These are phyloP conservation scores for Xylaria multiplex DNA, from an alignment of 2,329 filamentous ascomycete species.

Conservation along the genomic window DNA sequence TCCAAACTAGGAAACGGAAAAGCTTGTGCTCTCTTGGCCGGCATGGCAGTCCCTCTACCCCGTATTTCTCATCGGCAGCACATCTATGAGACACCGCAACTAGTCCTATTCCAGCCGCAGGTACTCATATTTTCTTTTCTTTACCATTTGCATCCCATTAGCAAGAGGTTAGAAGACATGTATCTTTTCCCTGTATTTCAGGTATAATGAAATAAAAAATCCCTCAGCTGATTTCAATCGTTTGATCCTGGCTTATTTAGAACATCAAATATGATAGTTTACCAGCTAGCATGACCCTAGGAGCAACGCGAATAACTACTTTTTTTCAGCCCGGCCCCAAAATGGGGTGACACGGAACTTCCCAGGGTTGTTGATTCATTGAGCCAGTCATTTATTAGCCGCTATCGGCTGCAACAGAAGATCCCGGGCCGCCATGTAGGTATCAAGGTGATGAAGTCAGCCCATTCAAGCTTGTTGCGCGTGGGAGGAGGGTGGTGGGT, in stretches of 20 bases:
- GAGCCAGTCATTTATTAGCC: slow-evolving; percentile 8
- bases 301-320: not conserved
- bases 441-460: slow-evolving; percentile 10
- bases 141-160: not conserved
- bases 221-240: no score
- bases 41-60: slow-evolving; percentile 10
- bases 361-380: not conserved
- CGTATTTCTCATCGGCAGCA: slow-evolving; percentile 11
- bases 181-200: no score
- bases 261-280: not conserved
- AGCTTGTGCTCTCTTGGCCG: slow-evolving; percentile 27
- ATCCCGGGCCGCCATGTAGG: slow-evolving; percentile 6
- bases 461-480: no score
- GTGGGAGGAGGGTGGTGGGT: not conserved
- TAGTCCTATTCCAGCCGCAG: not conserved
- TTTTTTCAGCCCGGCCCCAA: slow-evolving; percentile 10
- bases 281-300: not conserved
- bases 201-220: no score
- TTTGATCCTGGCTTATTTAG: no score
- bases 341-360: slow-evolving; percentile 9
- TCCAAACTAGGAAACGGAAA: slow-evolving; percentile 10
- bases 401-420: slow-evolving; percentile 26
- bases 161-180: not conserved
- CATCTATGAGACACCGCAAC: slow-evolving; percentile 12
- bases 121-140: not conserved